Evolutionary conservation across 805 yeast genomes (phyloP), one percentile per base, ranked within the genome.

Genomic region (Pichia sporocuriosa): DNA sequence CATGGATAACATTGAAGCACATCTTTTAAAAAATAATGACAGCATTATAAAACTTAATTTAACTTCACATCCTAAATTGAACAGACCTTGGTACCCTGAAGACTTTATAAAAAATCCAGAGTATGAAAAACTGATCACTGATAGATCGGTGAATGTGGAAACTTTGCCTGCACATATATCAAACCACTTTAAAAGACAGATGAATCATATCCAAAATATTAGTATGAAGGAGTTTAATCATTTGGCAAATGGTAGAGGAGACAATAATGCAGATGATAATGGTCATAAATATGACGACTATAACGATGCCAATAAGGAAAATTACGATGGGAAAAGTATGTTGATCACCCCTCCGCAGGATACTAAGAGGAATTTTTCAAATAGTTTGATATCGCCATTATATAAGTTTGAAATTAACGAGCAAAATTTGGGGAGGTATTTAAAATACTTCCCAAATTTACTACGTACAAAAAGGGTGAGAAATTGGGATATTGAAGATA

Each of bases 31-130:
- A 9, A 29, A n/a, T n/a, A 37, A 30, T 35, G 25, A 23, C 11
- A 34, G 6, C n/a, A 3, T 19, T 10, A 23, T 29, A 29, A 24
- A 20, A 24, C 15, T 29, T 6, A 57, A 64, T 39, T 39, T 62
- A 3, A 47, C 61, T 2, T 17, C 9, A 3, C 54, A 63, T 42
- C 65, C 65, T 3, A 23, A 26, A 10, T 43, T 55, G 2, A 42
- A 51, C 4, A 38, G 59, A 9, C 47, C 50, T 6, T 64, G 68
- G 69, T 60, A 56, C 46, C 58, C 64, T 3, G 67, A 62, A 42
- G 68, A 65, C 39, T 65, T 65, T 50, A 52, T 51, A 29, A 57
- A 59, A 3, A 63, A 63, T 40, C 59, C 64, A 9, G 39, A 33
- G 5, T 42, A 32, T 28, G 45, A 42, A 25, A 32, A 29, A 22